These are phyloP conservation scores for Talaromyces pinophilus DNA, from an alignment of 2,329 filamentous ascomycete species.

Conservation along the genomic window DNA sequence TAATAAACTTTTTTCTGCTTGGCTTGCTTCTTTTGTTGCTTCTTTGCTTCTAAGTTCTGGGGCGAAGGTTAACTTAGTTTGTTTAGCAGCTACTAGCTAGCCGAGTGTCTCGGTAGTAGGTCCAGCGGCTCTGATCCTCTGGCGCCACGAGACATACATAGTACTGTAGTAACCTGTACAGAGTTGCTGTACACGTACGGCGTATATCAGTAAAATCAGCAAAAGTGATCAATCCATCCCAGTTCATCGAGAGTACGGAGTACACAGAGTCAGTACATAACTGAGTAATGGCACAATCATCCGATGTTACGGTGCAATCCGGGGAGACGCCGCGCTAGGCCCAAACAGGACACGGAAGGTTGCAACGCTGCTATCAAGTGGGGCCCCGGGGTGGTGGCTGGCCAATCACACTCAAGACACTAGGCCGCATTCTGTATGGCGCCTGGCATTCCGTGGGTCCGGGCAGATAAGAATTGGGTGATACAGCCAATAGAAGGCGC, in stretches of 20 bases:
- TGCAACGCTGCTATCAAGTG: constrained; percentile 23
- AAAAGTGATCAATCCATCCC: no score
- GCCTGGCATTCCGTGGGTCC: not conserved
- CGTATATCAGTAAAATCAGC: no score
- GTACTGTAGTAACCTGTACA: no score
- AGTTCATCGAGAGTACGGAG: no score
- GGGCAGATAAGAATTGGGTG: constrained; percentile 9
- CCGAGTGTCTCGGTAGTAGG: no score
- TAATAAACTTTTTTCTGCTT: not conserved
- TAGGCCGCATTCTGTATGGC: not conserved
- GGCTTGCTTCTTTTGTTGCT: not conserved
- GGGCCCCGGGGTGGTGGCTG: no score
- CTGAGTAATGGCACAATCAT: not conserved
- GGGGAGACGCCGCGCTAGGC: constrained; percentile 1
- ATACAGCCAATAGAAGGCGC: not conserved
- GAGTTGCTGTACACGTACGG: no score
- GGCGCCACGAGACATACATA: no score
- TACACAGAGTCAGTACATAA: no score
- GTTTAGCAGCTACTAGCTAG: no score
- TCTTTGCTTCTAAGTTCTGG: not conserved
- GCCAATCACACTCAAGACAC: not conserved
- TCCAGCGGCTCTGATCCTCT: no score
- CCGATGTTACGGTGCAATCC: constrained; percentile 11
- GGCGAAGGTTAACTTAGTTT: not conserved
- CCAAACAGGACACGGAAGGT: not conserved